phyloP scores from a whole-genome alignment of 345 rosid species.

The Carallia pectinifolia region DNA sequence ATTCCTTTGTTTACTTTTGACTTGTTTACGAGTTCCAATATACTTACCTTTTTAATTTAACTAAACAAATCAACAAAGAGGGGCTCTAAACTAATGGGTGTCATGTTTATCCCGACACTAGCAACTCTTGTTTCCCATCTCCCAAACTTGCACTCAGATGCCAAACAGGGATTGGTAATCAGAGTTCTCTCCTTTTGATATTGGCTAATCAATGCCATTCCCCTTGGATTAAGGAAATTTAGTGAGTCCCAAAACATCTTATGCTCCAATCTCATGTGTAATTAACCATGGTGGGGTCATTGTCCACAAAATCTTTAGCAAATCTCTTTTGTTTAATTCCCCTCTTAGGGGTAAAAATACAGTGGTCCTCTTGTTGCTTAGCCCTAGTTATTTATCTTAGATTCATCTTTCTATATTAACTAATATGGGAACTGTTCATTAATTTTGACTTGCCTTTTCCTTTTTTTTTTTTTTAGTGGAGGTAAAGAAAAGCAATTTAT shows the following conservation, averaged over 20 bases:
- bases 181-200: conserved; percentile 20
- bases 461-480: too few species aligned
- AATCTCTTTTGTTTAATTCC: conserved; percentile 13
- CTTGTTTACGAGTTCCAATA: conserved; percentile 35
- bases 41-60: conserved; percentile 13
- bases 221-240: conserved; percentile 22
- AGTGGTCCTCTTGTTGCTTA: conserved; percentile 21
- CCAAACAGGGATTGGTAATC: conserved; percentile 15
- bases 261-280: conserved; percentile 6
- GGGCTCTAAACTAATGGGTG: conserved; percentile 35
- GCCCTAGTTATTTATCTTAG: not conserved
- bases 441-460: too few species aligned
- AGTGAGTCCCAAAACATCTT: conserved; percentile 31
- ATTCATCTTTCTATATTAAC: too few species aligned
- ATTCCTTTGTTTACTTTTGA: conserved; percentile 46
- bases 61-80: not conserved
- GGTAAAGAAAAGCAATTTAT: too few species aligned
- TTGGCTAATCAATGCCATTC: conserved; percentile 14
- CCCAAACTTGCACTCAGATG: conserved; percentile 38
- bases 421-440: too few species aligned
- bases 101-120: conserved; percentile 55
- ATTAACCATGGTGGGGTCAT: conserved; percentile 2
- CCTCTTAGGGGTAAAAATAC: conserved; percentile 16
- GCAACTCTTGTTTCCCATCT: conserved; percentile 47
- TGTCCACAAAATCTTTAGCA: conserved; percentile 3